Evolutionary conservation across 441 rosid genomes (phyloP), one percentile per base, ranked within the genome.

Genomic region (Gossypium laxum): DNA sequence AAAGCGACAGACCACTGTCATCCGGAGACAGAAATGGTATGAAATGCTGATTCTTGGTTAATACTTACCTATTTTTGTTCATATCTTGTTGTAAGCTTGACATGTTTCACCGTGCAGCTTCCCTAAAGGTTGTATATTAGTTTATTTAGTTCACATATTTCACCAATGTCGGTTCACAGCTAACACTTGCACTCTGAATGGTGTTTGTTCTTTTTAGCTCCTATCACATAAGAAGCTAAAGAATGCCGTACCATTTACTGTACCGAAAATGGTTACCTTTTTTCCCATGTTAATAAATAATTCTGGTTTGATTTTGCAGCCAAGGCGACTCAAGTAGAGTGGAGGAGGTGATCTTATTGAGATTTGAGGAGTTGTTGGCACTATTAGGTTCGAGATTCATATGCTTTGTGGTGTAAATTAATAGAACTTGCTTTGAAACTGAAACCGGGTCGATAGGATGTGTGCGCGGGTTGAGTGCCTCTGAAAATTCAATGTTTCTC

Each of bases 11-110:
- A 73, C 80, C 85, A 70, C 48, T 78, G 48, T 74, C 91, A 3
- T 85, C 89, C 34, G 83, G 79, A 79, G 95, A 92, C 74, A 89
- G 84, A 72, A 85, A 75, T 65, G 93, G 97, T 91, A 81, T 71
- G 87, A 76, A 51, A 68, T 5, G 1, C 8, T 66, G n/a, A 18
- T 57, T 72, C 63, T 55, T 64, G 30, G 56, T 43, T 74, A 43
- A 12, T 73, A 70, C 22, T 14, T 4, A 11, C 64, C 48, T 21
- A 63, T 19, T 55, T 14, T 43, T 64, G 51, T 60, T 64, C 18
- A 54, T 21, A 19, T 48, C 28, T 24, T 61, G 45, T 12, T 7
- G 3, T 55, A 21, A 60, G 48, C 28, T 26, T 21, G 14, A 55
- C 34, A 45, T 57, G 10, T 75, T 65, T 48, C 54, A 38, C 22